phyloP scores from a whole-genome alignment of 306 rosid species.

The Begonia peltatifolia region DNA sequence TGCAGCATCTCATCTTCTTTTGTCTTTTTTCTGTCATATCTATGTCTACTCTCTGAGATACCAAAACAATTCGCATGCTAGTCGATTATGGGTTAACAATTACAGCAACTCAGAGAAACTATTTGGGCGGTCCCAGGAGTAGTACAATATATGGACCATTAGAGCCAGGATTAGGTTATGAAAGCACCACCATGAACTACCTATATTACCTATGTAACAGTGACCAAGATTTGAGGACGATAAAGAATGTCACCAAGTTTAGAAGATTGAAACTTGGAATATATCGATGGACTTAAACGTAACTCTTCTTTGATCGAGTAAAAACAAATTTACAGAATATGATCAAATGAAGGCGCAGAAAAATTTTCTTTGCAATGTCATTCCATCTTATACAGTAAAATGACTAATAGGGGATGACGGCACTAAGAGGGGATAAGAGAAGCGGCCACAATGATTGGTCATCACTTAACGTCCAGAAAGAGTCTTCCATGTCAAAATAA shows the following conservation, averaged over 20 bases:
- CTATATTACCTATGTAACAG: slow-evolving; percentile 49
- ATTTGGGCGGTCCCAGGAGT: slow-evolving; percentile 51
- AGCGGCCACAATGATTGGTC: too few relatives aligned
- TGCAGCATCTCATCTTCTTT: too few relatives aligned
- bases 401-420: background rate
- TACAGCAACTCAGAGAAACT: slow-evolving; percentile 65
- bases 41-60: too few relatives aligned
- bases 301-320: slow-evolving; percentile 30
- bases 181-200: slow-evolving; percentile 52
- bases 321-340: slow-evolving; percentile 31
- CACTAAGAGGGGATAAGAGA: too few relatives aligned
- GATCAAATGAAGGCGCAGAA: too few relatives aligned
- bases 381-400: too few relatives aligned
- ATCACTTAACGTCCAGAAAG: too few relatives aligned
- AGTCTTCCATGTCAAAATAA: too few relatives aligned
- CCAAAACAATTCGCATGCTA: too few relatives aligned
- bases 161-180: slow-evolving; percentile 70
- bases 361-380: too few relatives aligned
- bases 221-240: slow-evolving; percentile 16
- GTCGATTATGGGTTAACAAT: background rate
- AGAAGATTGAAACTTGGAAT: slow-evolving; percentile 61
- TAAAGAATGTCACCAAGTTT: slow-evolving; percentile 46
- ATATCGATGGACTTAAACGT: slow-evolving; percentile 44
- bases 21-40: too few relatives aligned
- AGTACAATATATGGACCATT: slow-evolving; percentile 34